Conservation (phyloP, 805 yeast genomes). For the Pachysolen tannophilus region DNA sequence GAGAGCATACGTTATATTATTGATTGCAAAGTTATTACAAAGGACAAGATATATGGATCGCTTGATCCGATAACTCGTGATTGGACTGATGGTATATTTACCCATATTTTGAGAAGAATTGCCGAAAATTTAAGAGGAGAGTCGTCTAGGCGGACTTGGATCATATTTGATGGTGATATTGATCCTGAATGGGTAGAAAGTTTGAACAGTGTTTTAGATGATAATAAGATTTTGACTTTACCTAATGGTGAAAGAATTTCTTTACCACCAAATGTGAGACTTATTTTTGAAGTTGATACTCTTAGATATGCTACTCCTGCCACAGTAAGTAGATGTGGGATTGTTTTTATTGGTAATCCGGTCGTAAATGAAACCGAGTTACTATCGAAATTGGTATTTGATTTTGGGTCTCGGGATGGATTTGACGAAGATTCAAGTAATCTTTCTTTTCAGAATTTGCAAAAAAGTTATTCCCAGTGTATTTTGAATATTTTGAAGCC, state of each 20-base stretch:
- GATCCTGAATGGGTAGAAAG: conserved; percentile 95
- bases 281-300: conserved; percentile 72
- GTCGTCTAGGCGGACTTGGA: conserved; percentile 49
- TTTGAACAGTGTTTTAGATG: conserved; percentile 85
- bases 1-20: conserved; percentile 38
- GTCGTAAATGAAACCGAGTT: conserved; percentile 9
- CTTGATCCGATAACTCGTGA: conserved; percentile 75
- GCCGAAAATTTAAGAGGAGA: conserved; percentile 54
- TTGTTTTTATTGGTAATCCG: conserved; percentile 58
- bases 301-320: conserved; percentile 76
- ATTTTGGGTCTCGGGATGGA: conserved; percentile 7
- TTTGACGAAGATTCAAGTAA: background rate
- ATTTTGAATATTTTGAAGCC: background rate
- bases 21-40: conserved; percentile 71
- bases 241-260: conserved; percentile 84
- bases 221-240: conserved; percentile 69
- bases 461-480: background rate
- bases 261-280: conserved; percentile 52
- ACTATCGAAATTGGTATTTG: conserved; percentile 9
- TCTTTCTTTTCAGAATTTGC: conserved; percentile 3
- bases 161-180: conserved; percentile 85
- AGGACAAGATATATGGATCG: conserved; percentile 59
- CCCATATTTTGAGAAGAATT: conserved; percentile 54
- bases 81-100: conserved; percentile 86
- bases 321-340: conserved; percentile 87